Conservation (phyloP, 495 filamentous ascomycete species). For the Aspergillus bridgeri region DNA sequence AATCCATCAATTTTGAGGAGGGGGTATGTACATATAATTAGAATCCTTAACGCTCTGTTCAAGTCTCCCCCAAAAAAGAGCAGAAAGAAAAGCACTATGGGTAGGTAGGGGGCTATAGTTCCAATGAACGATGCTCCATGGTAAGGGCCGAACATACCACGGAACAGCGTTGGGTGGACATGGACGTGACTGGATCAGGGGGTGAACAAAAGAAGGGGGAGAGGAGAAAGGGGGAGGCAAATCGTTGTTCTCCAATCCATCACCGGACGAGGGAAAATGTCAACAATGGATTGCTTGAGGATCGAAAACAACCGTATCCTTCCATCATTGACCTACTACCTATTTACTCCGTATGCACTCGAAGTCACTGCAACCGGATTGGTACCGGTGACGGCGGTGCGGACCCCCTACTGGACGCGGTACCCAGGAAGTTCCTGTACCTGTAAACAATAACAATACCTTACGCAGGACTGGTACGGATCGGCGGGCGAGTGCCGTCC, state of each 20-base stretch:
- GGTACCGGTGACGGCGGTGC: background rate
- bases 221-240: constrained; percentile 18
- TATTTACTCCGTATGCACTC: no score
- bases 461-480: no score
- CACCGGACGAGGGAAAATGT: background rate
- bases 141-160: constrained; percentile 3
- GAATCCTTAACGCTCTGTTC: background rate
- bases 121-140: no score
- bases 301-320: no score
- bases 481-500: no score
- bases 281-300: background rate
- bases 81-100: background rate
- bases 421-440: no score
- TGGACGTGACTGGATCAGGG: constrained; percentile 21
- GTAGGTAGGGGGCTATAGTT: no score
- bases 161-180: constrained; percentile 20
- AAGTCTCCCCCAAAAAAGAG: background rate
- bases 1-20: background rate
- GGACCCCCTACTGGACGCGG: background rate
- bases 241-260: constrained; percentile 3
- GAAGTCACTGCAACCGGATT: no score
- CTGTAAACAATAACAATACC: no score
- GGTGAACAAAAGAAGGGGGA: constrained; percentile 1
- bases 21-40: background rate
- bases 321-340: no score